Evolutionary conservation across 75 land plant genomes (phyloP), one percentile per base, ranked within the genome.

Genomic region (Selaginella moellendorffii): DNA sequence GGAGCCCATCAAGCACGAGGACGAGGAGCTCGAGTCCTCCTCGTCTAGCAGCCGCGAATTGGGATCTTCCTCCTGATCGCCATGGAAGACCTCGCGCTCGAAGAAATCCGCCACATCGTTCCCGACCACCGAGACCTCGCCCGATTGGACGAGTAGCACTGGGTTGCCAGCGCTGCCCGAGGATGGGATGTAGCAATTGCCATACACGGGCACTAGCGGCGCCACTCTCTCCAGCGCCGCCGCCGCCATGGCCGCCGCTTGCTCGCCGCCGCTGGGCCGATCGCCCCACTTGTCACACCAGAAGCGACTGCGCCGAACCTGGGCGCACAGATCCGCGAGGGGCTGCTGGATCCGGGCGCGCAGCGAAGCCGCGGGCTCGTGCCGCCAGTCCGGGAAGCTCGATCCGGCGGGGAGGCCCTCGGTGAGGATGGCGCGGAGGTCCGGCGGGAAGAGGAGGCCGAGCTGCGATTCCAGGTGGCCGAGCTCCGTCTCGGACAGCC

Each of bases 311-410:
- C 20, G 21, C 9, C 69, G 20, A 2, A 84, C 63, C 22, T 73
- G 64, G 30, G 54, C 29, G 27, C 24, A 42, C 5, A 85, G 28
- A 20, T 54, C 69, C 2, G 70, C 5, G 24, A 65, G 10, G 2
- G 82, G 83, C 9, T 74, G 76, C 31, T 65, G 28, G 31, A 73
- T 27, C 23, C 74, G 46, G 62, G 72, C 20, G 25, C 52, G 61
- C 21, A 82, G 73, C 66, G 74, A 79, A 24, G 54, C 69, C 1
- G 24, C 54, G 19, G 80, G 70, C 2, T 74, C 68, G 28, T 75
- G 74, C 19, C 90, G 71, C 90, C 90, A 86, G 64, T 86, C 62
- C 51, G 86, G 86, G 71, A 86, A 86, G 17, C 77, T 79, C 9
- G 72, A 61, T 8, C 78, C 81, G 5, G 64, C 59, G 0, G 90